Conservation (phyloP, 805 yeast species). For the Brettanomyces naardenensis region DNA sequence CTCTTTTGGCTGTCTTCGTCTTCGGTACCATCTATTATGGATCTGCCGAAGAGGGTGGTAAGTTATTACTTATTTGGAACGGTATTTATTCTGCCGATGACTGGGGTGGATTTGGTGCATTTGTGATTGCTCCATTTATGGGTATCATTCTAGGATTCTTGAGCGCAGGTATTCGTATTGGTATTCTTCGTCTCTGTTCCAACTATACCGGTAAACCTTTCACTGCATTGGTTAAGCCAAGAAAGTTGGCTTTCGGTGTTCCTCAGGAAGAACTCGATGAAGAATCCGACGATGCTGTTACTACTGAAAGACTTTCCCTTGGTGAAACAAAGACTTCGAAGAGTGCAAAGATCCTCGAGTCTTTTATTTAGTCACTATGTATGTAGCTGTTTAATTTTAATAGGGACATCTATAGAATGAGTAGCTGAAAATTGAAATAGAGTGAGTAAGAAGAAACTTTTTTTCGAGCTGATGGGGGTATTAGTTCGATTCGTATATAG, state of each 20-base stretch:
- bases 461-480: too few relatives aligned
- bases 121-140: slow-evolving; percentile 83
- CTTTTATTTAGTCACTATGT: slow-evolving; percentile 8
- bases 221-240: slow-evolving; percentile 36
- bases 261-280: slow-evolving; percentile 9
- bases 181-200: slow-evolving; percentile 24
- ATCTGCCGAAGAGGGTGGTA: slow-evolving; percentile 69
- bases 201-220: slow-evolving; percentile 31
- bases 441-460: too few relatives aligned
- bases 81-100: slow-evolving; percentile 72
- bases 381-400: neutral
- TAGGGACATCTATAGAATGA: neutral
- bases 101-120: slow-evolving; percentile 95
- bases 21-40: slow-evolving; percentile 78
- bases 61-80: slow-evolving; percentile 62
- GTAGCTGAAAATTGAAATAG: too few relatives aligned
- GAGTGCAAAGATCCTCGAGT: slow-evolving; percentile 8
- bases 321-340: slow-evolving; percentile 8
- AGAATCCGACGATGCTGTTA: slow-evolving; percentile 7
- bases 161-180: slow-evolving; percentile 42
- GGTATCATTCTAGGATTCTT: slow-evolving; percentile 53
- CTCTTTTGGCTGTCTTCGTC: slow-evolving; percentile 68
- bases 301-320: slow-evolving; percentile 4
- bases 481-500: too few relatives aligned
- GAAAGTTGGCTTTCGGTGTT: slow-evolving; percentile 10